Base-by-base conservation (phyloP, 169 alveolate species). In the Ichthyophthirius multifiliis region DNA sequence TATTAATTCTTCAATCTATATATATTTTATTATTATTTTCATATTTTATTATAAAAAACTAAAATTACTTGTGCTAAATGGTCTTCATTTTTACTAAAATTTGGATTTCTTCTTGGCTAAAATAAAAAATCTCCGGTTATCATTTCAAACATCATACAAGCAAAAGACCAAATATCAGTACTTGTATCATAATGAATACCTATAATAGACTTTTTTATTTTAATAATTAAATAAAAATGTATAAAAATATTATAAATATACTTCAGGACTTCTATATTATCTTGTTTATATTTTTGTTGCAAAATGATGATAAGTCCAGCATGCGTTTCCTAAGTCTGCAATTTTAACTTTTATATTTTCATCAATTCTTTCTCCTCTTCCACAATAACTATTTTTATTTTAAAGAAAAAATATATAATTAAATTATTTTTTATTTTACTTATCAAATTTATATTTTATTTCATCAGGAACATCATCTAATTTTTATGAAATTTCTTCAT, bases 251-350 rank as follows among this genome's bases (percentile, higher is more conserved):
- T 2, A 27, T 27, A 27, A 27, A 6, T 55, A 84, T 6, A 97
- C 99, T 88, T 98, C 99, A 0, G 99, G 99, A 27, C 99, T 91
- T 65, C 99, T 81, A 92, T 98, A 98, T 88, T 98, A 99, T 63
- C 99, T 88, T 16, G 99, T 98, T 83, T 98, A 98, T 13, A 98
- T 98, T 82, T 97, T 98, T 15, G 97, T 97, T 34, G 99, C 92
- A 85, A 97, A 97, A 76, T 98, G 98, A 86, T 98, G 97, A 83
- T 97, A 89, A 43, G 95, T 93, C 99, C 99, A 98, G 83, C 99
- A 98, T 35, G 99, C 99, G 86, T 98, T 98, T 2, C 99, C 99
- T 82, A 98, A 91, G 92, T 98, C 99, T 74, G 98, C 97, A 7
- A 98, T 97, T 89, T 96, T 97, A 0, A 93, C 82, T 43, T 85